Evolutionary conservation across 2,329 filamentous ascomycete genomes (phyloP).

Genomic region (Teratosphaeriaceae sp.): DNA sequence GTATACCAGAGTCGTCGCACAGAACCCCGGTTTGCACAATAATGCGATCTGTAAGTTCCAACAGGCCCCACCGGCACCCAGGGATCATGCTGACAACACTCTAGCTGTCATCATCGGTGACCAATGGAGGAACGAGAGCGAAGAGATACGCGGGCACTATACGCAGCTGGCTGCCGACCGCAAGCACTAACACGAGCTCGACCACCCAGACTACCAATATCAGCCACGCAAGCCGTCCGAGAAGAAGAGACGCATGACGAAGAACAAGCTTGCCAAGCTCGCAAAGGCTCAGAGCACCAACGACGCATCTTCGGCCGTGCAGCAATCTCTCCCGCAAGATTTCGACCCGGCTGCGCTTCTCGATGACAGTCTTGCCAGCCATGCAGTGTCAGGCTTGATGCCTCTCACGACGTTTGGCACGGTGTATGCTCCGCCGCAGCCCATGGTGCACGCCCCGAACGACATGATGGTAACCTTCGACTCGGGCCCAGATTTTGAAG

Average conservation of each 20-base stretch:
- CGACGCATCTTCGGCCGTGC: not conserved
- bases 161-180: constrained; percentile 33
- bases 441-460: not conserved
- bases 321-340: constrained; percentile 9
- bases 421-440: not conserved
- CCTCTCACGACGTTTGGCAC: not conserved
- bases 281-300: constrained; percentile 5
- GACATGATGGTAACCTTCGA: not conserved
- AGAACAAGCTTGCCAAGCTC: constrained; percentile 27
- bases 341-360: constrained; percentile 9
- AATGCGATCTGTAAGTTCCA: constrained; percentile 40
- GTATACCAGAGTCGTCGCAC: constrained; percentile 29
- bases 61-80: not conserved
- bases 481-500: not conserved
- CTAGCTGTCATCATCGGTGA: constrained; percentile 36
- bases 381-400: not conserved
- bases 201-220: constrained; percentile 41
- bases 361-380: constrained; percentile 1
- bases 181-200: constrained; percentile 33
- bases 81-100: constrained; percentile 10
- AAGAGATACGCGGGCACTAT: constrained; percentile 32
- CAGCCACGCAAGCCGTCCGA: constrained; percentile 41
- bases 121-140: constrained; percentile 35
- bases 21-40: constrained; percentile 37
- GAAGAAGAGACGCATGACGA: constrained; percentile 40